Percentiles rank a stretch among this genome's conserved stretches.
Conservation (phyloP, 805 yeast species). For the Ogataea glucozyma region DNA sequence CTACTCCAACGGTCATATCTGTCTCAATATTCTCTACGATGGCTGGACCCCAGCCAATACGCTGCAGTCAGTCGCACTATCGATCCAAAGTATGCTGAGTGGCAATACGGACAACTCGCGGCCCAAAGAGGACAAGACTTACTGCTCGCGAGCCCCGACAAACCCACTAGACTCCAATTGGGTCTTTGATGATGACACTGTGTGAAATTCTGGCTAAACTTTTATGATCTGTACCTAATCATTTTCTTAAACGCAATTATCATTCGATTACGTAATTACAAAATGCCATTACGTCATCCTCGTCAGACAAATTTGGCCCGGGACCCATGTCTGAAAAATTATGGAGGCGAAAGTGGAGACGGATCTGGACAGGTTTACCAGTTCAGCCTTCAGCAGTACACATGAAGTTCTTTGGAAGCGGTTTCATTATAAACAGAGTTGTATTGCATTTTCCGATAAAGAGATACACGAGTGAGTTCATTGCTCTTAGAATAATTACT, state of each 20-base stretch:
- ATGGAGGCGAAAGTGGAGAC: too few relatives aligned
- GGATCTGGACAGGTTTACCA: too few relatives aligned
- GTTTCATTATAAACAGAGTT: too few relatives aligned
- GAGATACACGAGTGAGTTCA: too few relatives aligned
- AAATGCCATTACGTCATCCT: too few relatives aligned
- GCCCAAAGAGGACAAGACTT: conserved; percentile 58
- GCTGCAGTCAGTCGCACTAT: conserved; percentile 48
- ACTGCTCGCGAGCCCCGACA: conserved; percentile 53
- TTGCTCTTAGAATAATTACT: too few relatives aligned
- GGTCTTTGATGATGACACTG: conserved; percentile 61
- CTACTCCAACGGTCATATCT: conserved; percentile 77
- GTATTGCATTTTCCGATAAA: too few relatives aligned
- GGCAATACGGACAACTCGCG: conserved; percentile 47
- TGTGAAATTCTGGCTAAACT: conserved; percentile 13
- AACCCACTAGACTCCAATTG: conserved; percentile 55
- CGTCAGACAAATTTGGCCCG: too few relatives aligned
- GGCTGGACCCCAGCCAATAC: conserved; percentile 70
- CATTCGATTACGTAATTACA: neutral
- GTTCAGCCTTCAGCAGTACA: too few relatives aligned
- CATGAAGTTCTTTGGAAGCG: too few relatives aligned
- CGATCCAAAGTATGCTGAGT: conserved; percentile 65
- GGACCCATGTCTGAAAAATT: too few relatives aligned
- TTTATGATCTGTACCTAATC: neutral
- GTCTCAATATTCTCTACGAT: conserved; percentile 62
- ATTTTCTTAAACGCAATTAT: too few relatives aligned